A percentile compares a stretch with the other conserved stretches of the same genome.
phyloP scores from a whole-genome alignment of 2,329 filamentous ascomycete species.

The Ambrosiella cleistominuta region DNA sequence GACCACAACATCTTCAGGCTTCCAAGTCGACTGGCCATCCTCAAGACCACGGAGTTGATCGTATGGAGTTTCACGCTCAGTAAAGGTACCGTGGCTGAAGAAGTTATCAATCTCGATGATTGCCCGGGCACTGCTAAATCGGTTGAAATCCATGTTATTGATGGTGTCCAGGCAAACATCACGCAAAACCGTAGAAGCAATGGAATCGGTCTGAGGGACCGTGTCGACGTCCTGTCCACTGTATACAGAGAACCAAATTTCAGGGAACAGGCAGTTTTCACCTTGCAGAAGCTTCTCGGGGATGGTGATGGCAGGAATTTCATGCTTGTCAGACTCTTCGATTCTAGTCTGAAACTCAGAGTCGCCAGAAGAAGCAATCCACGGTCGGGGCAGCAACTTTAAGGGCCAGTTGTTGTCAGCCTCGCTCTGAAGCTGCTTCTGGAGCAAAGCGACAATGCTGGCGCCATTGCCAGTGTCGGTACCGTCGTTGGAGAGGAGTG shows the following conservation, averaged over 20 bases:
- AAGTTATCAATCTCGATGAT: conserved; percentile 91
- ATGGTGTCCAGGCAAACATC: conserved; percentile 84
- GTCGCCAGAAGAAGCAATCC: conserved; percentile 45
- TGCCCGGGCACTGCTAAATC: conserved; percentile 69
- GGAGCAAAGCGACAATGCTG: conserved; percentile 64
- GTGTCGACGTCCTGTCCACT: conserved; percentile 72
- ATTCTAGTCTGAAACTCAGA: conserved; percentile 42
- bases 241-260: conserved; percentile 89
- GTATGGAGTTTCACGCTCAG: conserved; percentile 83
- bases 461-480: conserved; percentile 43
- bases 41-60: conserved; percentile 64
- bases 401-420: conserved; percentile 59
- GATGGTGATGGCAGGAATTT: conserved; percentile 57
- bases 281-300: conserved; percentile 62
- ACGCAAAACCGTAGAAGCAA: conserved; percentile 68
- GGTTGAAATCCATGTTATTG: conserved; percentile 85
- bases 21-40: conserved; percentile 61
- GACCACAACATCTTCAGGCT: conserved; percentile 92
- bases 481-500: conserved; percentile 44
- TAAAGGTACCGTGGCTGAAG: conserved; percentile 76
- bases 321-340: conserved; percentile 49
- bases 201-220: conserved; percentile 58
- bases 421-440: conserved; percentile 71
- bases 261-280: conserved; percentile 64
- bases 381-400: conserved; percentile 48